Percentiles rank a stretch among this genome's conserved stretches.
phyloP scores from a whole-genome alignment of 441 rosid species.

The Populus hybrid region DNA sequence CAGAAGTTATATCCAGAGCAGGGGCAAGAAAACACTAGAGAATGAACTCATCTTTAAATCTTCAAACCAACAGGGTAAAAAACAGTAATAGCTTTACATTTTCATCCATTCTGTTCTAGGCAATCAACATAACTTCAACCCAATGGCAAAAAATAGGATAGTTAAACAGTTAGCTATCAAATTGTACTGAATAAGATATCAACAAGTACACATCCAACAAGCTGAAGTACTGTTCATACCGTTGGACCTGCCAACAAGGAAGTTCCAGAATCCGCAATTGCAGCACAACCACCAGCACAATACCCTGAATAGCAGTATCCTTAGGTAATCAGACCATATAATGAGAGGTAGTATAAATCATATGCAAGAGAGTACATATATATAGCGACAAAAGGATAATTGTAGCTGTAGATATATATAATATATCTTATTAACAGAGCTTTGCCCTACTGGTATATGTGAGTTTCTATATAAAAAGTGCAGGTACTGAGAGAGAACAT shows the following conservation, averaged over 20 bases:
- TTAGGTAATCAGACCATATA: neutral
- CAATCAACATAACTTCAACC: neutral
- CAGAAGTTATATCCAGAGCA: neutral
- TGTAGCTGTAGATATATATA: neutral
- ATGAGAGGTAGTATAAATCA: neutral
- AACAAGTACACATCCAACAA: neutral
- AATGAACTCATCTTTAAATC: neutral
- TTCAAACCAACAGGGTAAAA: neutral
- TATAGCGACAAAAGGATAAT: neutral
- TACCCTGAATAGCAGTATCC: conserved; percentile 39
- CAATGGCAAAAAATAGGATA: neutral
- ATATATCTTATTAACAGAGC: neutral
- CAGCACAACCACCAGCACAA: conserved; percentile 62
- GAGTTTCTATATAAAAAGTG: neutral
- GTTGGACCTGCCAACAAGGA: conserved; percentile 83
- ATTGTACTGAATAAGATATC: neutral
- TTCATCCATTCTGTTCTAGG: neutral
- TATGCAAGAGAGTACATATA: neutral
- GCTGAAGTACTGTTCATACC: conserved; percentile 30
- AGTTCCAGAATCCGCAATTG: conserved; percentile 86
- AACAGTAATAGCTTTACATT: neutral
- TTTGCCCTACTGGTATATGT: neutral
- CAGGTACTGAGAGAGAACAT: conserved; percentile 3
- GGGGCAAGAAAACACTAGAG: neutral
- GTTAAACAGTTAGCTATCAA: neutral